Base-by-base conservation (phyloP, 192 early-diverging fungal species). In the Coemansia sp. region DNA sequence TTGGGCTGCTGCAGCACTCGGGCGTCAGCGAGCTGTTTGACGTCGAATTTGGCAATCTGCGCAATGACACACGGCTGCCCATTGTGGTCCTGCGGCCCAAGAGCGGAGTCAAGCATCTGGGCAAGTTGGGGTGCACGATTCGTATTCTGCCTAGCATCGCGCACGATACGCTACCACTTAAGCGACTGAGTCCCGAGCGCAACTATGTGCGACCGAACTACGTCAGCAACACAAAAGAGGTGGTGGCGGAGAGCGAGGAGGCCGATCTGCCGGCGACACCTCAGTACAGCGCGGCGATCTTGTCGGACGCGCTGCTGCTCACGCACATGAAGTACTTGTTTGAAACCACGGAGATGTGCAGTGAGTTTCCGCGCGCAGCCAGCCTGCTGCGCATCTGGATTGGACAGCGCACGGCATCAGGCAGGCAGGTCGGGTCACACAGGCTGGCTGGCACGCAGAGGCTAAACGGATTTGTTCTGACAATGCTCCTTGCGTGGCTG, bases 401-500 rank as follows among this genome's bases (percentile, higher is more conserved):
- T 0, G 73, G 75, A 26, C 95, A 98, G 82, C 86, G 92, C 60
- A 58, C 70, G 17, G 67, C 54, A 8, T 63, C 44, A 15, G 75
- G 80, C 38, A 80, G 82, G 32, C 19, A 18, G 21, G 3, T 63
- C 0, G 67, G 71, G 9, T 3, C 37, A 18, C 64, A 61, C 11
- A 34, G 15, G 44, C 26, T 71, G 43, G 22, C 38, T 11, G 58
- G 68, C 26, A 33, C 57, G n/a, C 48, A 42, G 53, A 66, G 63
- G 3, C 82, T 95, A 37, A 87, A 67, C 58, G 92, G 88, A 24
- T 98, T 96, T 72, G 58, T 92, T 35, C 88, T 91, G 34, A 81
- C 86, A 36, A 91, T 97, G 91, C 50, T 95, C n/a, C 86, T 96
- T 80, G 91, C 82, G 0, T 95, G 90, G 66, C 77, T 98, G 42